Conservation (phyloP, 192 early-diverging fungal genomes). For the Paraglomus brasilianum region DNA sequence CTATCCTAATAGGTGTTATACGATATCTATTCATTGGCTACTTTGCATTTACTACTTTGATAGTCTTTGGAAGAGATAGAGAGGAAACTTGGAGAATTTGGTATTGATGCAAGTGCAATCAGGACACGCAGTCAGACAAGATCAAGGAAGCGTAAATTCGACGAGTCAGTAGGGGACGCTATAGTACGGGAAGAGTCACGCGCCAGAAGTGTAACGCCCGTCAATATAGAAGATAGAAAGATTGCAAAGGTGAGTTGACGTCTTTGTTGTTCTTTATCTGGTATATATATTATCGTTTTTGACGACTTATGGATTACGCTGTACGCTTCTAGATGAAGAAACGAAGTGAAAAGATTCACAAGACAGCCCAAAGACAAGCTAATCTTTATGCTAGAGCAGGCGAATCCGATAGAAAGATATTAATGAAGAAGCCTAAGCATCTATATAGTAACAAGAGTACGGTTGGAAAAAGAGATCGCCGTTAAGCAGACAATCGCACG, state of each 20-base stretch:
- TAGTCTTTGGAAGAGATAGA: slow-evolving; percentile 63
- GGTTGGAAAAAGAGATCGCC: slow-evolving; percentile 76
- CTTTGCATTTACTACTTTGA: not conserved
- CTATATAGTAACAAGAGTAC: slow-evolving; percentile 92
- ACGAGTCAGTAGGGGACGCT: slow-evolving; percentile 66
- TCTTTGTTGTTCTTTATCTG: slow-evolving; percentile 37
- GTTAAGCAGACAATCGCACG: no score
- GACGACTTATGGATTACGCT: not conserved
- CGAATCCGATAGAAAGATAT: slow-evolving; percentile 93
- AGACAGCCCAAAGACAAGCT: slow-evolving; percentile 67
- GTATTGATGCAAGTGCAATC: slow-evolving; percentile 66
- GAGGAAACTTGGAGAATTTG: slow-evolving; percentile 67
- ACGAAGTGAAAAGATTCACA: slow-evolving; percentile 76
- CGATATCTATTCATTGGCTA: not conserved
- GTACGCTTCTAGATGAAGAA: slow-evolving; percentile 47
- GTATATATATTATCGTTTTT: slow-evolving; percentile 1
- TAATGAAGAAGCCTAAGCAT: slow-evolving; percentile 95
- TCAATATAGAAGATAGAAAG: no score
- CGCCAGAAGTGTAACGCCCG: not conserved
- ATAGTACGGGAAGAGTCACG: slow-evolving; percentile 61
- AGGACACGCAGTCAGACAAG: slow-evolving; percentile 61
- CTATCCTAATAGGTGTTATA: slow-evolving; percentile 21
- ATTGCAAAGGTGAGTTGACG: no score
- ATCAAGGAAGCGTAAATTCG: slow-evolving; percentile 66
- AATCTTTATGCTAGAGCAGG: slow-evolving; percentile 80